phyloP scores from a whole-genome alignment of 192 early-diverging fungal genomes.

The Coemansia sp. region DNA sequence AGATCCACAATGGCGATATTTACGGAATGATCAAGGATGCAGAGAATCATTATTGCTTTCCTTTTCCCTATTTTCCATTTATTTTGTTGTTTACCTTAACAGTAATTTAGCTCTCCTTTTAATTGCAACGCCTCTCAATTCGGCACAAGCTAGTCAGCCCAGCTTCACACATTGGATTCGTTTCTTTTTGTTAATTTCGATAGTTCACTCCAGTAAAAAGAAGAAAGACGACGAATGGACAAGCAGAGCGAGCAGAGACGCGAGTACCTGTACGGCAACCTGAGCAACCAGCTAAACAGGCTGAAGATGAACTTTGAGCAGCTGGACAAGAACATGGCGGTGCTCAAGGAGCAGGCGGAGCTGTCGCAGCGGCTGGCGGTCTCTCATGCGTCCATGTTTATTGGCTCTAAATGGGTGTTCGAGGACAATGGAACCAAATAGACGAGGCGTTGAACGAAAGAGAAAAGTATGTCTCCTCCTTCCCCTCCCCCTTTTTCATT shows the following conservation, averaged over 20 bases:
- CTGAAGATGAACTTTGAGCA: conserved; percentile 50
- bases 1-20: no score
- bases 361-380: conserved; percentile 43
- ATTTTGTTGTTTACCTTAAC: not conserved
- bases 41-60: not conserved
- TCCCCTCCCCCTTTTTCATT: no score
- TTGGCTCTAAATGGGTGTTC: conserved; percentile 48
- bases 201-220: not conserved
- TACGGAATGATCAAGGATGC: no score
- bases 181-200: not conserved
- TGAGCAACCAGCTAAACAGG: conserved; percentile 44
- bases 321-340: conserved; percentile 32
- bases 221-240: conserved; percentile 18
- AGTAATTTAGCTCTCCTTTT: not conserved
- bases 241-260: conserved; percentile 38
- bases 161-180: no score
- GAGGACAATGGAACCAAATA: conserved; percentile 6
- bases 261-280: conserved; percentile 45
- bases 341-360: conserved; percentile 41
- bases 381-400: conserved; percentile 50
- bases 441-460: not conserved
- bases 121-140: not conserved
- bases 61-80: not conserved
- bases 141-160: no score
- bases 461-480: not conserved